Evolutionary conservation across 192 early-diverging fungal genomes (phyloP).

Genomic region (Chytriomyces sp.): DNA sequence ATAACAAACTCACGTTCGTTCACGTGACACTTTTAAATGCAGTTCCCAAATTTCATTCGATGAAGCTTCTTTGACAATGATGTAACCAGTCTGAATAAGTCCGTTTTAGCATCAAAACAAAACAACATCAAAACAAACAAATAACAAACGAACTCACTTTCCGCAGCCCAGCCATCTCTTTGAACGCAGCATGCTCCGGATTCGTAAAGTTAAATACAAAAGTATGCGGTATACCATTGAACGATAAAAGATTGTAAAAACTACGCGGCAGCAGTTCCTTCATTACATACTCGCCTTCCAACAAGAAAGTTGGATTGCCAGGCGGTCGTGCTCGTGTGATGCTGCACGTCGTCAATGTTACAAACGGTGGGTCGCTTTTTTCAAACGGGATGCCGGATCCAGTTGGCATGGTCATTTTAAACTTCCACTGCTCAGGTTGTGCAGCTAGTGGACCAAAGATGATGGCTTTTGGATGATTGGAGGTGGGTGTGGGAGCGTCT

Average conservation of each 20-base stretch:
- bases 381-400: neutral
- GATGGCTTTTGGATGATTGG: conserved; percentile 41
- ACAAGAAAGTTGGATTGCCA: conserved; percentile 27
- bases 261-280: conserved; percentile 34
- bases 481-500: neutral
- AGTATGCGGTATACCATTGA: conserved; percentile 53
- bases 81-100: conserved; percentile 52
- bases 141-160: conserved; percentile 61
- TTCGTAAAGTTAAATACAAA: conserved; percentile 72
- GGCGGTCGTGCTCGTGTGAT: neutral
- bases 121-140: conserved; percentile 8
- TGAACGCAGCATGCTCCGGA: conserved; percentile 59
- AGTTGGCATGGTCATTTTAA: conserved; percentile 7
- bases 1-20: conserved; percentile 55
- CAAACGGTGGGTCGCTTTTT: conserved; percentile 19
- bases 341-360: neutral
- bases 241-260: conserved; percentile 66
- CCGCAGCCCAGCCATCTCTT: conserved; percentile 67
- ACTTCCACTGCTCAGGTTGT: conserved; percentile 17
- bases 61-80: conserved; percentile 54
- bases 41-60: conserved; percentile 64
- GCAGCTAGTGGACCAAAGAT: conserved; percentile 31
- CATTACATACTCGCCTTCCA: conserved; percentile 21
- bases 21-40: conserved; percentile 70
- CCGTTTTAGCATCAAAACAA: neutral